phyloP scores from a whole-genome alignment of 805 yeast species.

The Pichia sporocuriosa region DNA sequence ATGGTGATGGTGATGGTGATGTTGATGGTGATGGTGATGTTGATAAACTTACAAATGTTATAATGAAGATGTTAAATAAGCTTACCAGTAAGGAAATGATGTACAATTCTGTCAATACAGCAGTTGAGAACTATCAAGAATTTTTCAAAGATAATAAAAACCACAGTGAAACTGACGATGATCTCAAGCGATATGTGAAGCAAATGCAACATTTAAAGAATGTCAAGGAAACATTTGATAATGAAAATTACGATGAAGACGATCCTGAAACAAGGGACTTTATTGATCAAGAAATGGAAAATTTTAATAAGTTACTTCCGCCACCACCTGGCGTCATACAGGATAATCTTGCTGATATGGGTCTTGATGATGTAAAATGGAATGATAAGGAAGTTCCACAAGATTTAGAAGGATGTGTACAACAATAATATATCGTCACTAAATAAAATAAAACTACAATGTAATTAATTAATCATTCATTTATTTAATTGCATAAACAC shows the following conservation, averaged over 20 bases:
- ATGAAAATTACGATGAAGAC: conserved; percentile 51
- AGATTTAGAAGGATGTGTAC: conserved; percentile 52
- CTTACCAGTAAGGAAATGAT: conserved; percentile 78
- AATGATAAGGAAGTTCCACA: conserved; percentile 48
- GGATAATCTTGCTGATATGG: conserved; percentile 36
- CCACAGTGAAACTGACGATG: conserved; percentile 28
- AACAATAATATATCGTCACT: too few species aligned
- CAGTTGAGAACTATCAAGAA: conserved; percentile 62
- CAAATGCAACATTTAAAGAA: conserved; percentile 58
- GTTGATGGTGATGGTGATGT: conserved; percentile 25
- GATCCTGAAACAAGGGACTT: conserved; percentile 38
- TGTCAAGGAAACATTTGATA: conserved; percentile 63
- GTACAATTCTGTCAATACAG: conserved; percentile 81
- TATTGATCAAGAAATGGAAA: conserved; percentile 54
- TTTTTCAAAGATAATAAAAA: conserved; percentile 48
- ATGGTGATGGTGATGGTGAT: conserved; percentile 26
- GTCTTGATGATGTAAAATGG: conserved; percentile 25
- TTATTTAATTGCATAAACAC: too few species aligned
- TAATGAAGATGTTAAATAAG: conserved; percentile 72
- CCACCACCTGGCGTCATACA: conserved; percentile 69
- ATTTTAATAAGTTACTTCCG: conserved; percentile 68
- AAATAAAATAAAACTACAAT: too few species aligned
- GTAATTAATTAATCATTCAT: too few species aligned
- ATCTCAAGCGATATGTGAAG: conserved; percentile 42
- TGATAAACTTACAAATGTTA: conserved; percentile 44